A percentile compares a stretch with the other conserved stretches of the same genome.
These are phyloP conservation scores for Beauveria sp. DNA, from an alignment of 2,329 filamentous ascomycete genomes.

Conservation along the genomic window DNA sequence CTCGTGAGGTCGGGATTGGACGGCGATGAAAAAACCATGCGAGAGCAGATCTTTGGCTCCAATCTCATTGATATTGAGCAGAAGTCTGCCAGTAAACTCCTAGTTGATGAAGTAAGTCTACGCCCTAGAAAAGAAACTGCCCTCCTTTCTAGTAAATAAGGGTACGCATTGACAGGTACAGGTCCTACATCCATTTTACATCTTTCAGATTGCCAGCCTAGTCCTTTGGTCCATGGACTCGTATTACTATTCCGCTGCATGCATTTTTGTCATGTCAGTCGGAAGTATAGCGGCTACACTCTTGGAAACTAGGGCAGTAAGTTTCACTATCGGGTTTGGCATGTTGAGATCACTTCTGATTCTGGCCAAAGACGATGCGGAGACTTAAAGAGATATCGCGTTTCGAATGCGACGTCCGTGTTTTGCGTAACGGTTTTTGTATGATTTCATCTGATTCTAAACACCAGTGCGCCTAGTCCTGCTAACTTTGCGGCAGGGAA, in stretches of 20 bases:
- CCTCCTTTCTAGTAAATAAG: background rate
- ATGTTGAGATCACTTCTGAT: background rate
- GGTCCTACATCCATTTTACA: slow-evolving; percentile 95
- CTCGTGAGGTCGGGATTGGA: slow-evolving; percentile 73
- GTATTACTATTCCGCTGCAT: slow-evolving; percentile 95
- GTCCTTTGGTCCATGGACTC: slow-evolving; percentile 90
- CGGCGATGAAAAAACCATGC: slow-evolving; percentile 75
- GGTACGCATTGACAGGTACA: slow-evolving; percentile 22
- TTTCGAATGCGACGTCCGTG: slow-evolving; percentile 92
- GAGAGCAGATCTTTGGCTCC: slow-evolving; percentile 79
- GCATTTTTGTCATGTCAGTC: slow-evolving; percentile 90
- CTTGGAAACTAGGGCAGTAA: slow-evolving; percentile 75
- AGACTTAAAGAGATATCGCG: slow-evolving; percentile 83
- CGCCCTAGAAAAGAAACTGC: background rate
- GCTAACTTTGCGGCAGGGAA: slow-evolving; percentile 48
- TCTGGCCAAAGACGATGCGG: slow-evolving; percentile 64
- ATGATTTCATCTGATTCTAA: slow-evolving; percentile 23
- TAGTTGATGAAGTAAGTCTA: slow-evolving; percentile 70
- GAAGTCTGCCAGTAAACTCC: slow-evolving; percentile 72
- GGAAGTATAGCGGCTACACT: slow-evolving; percentile 86
- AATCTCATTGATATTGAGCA: slow-evolving; percentile 92
- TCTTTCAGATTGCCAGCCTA: slow-evolving; percentile 93
- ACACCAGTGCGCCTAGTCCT: background rate
- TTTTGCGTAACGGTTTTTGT: slow-evolving; percentile 93
- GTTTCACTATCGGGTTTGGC: slow-evolving; percentile 20